Conservation (phyloP, 192 early-diverging fungal genomes). For the Coemansia sp. region DNA sequence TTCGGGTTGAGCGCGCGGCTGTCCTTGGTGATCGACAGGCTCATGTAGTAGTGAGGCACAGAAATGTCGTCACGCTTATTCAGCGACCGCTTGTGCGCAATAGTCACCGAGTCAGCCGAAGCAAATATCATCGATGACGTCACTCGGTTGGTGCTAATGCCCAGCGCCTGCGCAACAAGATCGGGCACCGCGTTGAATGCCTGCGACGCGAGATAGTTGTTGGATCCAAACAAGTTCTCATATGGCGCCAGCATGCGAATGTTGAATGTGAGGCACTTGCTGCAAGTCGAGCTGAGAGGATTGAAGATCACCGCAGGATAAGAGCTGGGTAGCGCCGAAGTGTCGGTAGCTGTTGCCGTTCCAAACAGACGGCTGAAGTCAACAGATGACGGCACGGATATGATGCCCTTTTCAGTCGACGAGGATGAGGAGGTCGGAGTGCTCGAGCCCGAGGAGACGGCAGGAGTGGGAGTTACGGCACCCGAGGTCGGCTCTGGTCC, state of each 20-base stretch:
- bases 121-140: slow-evolving; percentile 46
- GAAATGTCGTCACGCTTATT: slow-evolving; percentile 15
- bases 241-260: slow-evolving; percentile 53
- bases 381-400: slow-evolving; percentile 51
- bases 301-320: slow-evolving; percentile 45
- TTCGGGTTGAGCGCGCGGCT: slow-evolving; percentile 40
- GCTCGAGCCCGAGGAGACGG: neutral
- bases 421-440: neutral
- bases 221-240: slow-evolving; percentile 51
- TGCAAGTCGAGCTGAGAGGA: slow-evolving; percentile 39
- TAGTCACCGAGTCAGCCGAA: slow-evolving; percentile 19
- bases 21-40: slow-evolving; percentile 45
- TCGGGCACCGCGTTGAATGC: slow-evolving; percentile 45
- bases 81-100: slow-evolving; percentile 18
- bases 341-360: slow-evolving; percentile 10
- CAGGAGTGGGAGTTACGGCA: neutral
- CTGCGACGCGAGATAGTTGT: slow-evolving; percentile 54
- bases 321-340: neutral
- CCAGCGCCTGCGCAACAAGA: slow-evolving; percentile 41
- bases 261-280: slow-evolving; percentile 48
- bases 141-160: slow-evolving; percentile 44
- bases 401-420: slow-evolving; percentile 27
- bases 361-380: slow-evolving; percentile 47
- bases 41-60: slow-evolving; percentile 50
- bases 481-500: neutral